Evolutionary conservation across 805 yeast species (phyloP).

Genomic region (Zygosaccharomyces kombuchaensis): DNA sequence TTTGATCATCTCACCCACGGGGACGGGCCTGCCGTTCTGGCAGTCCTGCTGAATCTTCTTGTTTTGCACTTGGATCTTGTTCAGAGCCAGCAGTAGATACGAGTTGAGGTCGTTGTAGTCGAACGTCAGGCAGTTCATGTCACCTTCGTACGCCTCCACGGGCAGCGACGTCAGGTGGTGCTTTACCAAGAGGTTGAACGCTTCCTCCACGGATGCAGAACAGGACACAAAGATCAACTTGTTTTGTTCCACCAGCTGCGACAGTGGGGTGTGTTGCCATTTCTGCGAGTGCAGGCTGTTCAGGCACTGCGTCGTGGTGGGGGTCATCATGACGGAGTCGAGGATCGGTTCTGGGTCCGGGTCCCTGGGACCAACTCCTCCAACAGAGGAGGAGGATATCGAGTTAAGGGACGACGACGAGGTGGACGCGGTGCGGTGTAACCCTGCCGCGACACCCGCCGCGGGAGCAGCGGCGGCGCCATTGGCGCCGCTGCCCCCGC

Average conservation of each 20-base stretch:
- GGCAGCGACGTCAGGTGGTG: slow-evolving; percentile 85
- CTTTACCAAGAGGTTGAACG: slow-evolving; percentile 70
- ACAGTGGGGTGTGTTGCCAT: slow-evolving; percentile 70
- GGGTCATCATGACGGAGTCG: slow-evolving; percentile 14
- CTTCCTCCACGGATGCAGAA: slow-evolving; percentile 73
- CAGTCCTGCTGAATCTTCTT: slow-evolving; percentile 48
- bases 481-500: not conserved
- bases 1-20: slow-evolving; percentile 82
- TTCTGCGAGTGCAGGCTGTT: slow-evolving; percentile 34
- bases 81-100: slow-evolving; percentile 76
- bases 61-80: slow-evolving; percentile 48
- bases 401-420: slow-evolving; percentile 36
- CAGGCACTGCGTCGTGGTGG: slow-evolving; percentile 21
- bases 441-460: too few species aligned
- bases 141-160: slow-evolving; percentile 52
- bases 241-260: slow-evolving; percentile 73
- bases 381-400: slow-evolving; percentile 26
- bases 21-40: slow-evolving; percentile 82
- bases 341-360: slow-evolving; percentile 4
- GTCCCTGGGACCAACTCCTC: too few species aligned
- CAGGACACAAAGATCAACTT: slow-evolving; percentile 68
- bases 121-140: slow-evolving; percentile 72
- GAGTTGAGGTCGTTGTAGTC: slow-evolving; percentile 91
- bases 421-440: slow-evolving; percentile 80
- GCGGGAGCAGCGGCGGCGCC: not conserved